Conservation (phyloP, 2,329 filamentous ascomycete genomes). For the Ophiostoma perfectum region DNA sequence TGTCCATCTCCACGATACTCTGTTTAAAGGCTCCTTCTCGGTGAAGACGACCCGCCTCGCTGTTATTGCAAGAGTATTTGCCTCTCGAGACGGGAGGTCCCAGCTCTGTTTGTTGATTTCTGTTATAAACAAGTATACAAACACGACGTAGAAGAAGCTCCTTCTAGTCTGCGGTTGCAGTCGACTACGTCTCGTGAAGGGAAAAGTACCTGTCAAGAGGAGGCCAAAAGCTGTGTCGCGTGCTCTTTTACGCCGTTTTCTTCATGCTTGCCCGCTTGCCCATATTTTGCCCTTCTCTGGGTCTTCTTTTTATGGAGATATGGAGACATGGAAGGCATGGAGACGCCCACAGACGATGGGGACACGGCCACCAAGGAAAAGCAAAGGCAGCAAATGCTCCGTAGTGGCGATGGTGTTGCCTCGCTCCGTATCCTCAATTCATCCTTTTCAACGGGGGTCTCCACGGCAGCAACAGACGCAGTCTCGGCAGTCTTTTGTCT, state of each 20-base stretch:
- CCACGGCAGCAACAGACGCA: background rate
- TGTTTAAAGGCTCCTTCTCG: background rate
- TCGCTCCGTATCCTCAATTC: background rate
- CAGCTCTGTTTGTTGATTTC: background rate
- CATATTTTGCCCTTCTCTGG: background rate
- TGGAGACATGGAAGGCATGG: slow-evolving; percentile 7
- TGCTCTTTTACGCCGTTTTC: background rate
- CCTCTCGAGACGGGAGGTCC: background rate
- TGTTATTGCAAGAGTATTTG: background rate
- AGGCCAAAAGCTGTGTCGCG: background rate
- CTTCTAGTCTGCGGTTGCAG: background rate
- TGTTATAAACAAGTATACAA: slow-evolving; percentile 10
- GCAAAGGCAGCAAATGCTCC: background rate
- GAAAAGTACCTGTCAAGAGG: background rate
- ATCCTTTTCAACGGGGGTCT: background rate
- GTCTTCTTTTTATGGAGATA: slow-evolving; percentile 7
- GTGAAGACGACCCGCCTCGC: background rate
- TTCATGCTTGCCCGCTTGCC: too few species aligned
- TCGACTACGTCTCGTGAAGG: background rate
- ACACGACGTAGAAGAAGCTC: background rate
- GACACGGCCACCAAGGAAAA: background rate
- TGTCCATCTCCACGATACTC: background rate
- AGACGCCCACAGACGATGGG: background rate
- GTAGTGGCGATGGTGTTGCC: background rate
- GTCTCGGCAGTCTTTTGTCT: background rate